phyloP scores from a whole-genome alignment of 805 yeast genomes.

The Starmerella gropengiesseri region DNA sequence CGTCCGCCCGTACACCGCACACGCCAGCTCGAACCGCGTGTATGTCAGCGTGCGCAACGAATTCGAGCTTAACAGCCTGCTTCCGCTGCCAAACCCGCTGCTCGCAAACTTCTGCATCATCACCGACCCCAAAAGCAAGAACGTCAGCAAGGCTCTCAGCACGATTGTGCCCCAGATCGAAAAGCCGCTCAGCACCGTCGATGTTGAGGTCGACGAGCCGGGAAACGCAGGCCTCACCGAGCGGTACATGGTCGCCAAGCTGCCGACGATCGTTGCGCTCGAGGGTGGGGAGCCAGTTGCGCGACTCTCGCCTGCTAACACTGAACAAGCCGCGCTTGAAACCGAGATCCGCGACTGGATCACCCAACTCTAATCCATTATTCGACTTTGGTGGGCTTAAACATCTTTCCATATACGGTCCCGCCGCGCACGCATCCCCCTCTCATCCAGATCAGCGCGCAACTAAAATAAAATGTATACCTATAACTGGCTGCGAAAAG shows the following conservation, averaged over 20 bases:
- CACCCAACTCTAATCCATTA: slow-evolving; percentile 25
- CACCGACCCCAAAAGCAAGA: slow-evolving; percentile 53
- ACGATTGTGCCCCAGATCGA: slow-evolving; percentile 37
- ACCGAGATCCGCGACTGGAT: slow-evolving; percentile 32
- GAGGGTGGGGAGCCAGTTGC: slow-evolving; percentile 51
- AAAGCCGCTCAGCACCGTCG: slow-evolving; percentile 48
- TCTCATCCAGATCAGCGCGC: no score
- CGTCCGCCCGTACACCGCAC: slow-evolving; percentile 16
- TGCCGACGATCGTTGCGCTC: slow-evolving; percentile 61
- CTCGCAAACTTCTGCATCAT: slow-evolving; percentile 59
- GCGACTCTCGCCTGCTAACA: slow-evolving; percentile 25
- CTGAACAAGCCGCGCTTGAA: slow-evolving; percentile 26
- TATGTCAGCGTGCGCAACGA: slow-evolving; percentile 46
- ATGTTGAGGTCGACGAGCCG: slow-evolving; percentile 57
- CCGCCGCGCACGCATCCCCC: no score
- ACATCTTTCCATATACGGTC: no score
- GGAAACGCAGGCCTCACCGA: slow-evolving; percentile 49
- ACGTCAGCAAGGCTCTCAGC: slow-evolving; percentile 52
- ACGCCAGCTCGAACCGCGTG: slow-evolving; percentile 31
- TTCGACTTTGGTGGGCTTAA: no score
- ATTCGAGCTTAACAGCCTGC: slow-evolving; percentile 47
- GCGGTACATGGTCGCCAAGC: slow-evolving; percentile 43
- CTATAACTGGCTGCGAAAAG: no score
- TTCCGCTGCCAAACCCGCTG: slow-evolving; percentile 45
- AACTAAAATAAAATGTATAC: no score